These are phyloP conservation scores for Nicotiana obtusifolia DNA, from an alignment of 257 asterid genomes.

Conservation along the genomic window DNA sequence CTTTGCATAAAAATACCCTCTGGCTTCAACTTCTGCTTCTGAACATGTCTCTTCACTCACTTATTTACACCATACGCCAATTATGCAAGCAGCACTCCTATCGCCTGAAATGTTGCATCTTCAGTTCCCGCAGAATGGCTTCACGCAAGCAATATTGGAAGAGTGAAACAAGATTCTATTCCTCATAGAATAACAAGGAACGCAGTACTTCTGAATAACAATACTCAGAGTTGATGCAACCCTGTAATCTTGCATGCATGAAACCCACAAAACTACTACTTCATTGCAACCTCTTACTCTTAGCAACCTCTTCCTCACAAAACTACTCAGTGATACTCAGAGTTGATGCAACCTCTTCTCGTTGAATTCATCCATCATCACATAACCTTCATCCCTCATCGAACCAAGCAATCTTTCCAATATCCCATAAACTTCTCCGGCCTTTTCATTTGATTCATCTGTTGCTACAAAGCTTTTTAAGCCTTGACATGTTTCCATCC, in stretches of 20 bases:
- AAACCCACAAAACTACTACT: background rate
- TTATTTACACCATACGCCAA: background rate
- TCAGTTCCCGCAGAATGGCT: background rate
- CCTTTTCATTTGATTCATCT: conserved; percentile 17
- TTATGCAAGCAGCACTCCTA: background rate
- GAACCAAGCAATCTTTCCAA: conserved; percentile 18
- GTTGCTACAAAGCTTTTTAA: conserved; percentile 25
- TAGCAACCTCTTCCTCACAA: too few species aligned
- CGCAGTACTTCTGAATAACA: background rate
- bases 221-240: background rate
- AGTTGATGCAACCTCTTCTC: conserved; percentile 10
- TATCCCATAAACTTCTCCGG: conserved; percentile 12
- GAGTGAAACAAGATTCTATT: background rate
- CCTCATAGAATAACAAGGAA: background rate
- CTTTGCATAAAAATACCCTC: background rate
- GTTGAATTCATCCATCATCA: conserved; percentile 19
- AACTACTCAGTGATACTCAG: too few species aligned
- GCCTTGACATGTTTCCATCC: conserved; percentile 48
- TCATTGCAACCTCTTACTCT: background rate
- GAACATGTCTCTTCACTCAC: background rate
- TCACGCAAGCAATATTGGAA: background rate
- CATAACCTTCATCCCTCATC: conserved; percentile 19
- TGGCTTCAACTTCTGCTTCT: background rate
- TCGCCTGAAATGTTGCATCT: background rate
- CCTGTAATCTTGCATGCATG: background rate